Conservation (phyloP, 2,329 filamentous ascomycete genomes). For the Alternaria conjuncta region DNA sequence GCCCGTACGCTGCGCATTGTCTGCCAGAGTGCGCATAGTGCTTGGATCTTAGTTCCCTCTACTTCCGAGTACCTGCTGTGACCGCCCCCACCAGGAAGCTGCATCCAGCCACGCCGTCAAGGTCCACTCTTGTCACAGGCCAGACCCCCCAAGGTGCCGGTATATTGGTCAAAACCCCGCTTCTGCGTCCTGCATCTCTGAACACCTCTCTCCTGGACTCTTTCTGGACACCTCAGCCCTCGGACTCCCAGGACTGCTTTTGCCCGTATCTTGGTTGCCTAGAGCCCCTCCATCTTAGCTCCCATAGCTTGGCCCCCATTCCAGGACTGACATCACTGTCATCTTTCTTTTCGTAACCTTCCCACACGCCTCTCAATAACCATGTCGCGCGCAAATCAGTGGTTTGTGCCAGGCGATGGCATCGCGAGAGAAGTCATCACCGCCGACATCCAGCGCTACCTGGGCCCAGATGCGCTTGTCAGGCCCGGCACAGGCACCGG, state of each 20-base stretch:
- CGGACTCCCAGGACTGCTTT: slow-evolving; percentile 30
- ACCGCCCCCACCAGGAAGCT: slow-evolving; percentile 19
- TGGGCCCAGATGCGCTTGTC: slow-evolving; percentile 59
- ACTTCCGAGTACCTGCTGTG: slow-evolving; percentile 32
- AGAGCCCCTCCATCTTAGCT: slow-evolving; percentile 39
- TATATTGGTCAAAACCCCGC: slow-evolving; percentile 48
- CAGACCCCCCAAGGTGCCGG: slow-evolving; percentile 38
- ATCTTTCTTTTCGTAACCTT: slow-evolving; percentile 39
- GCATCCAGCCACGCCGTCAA: slow-evolving; percentile 42
- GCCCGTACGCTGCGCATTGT: slow-evolving; percentile 21
- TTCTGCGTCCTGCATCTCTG: slow-evolving; percentile 35
- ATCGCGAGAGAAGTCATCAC: slow-evolving; percentile 60
- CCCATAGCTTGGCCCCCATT: slow-evolving; percentile 44
- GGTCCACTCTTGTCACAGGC: slow-evolving; percentile 35
- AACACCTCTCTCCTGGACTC: slow-evolving; percentile 36
- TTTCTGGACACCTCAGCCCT: slow-evolving; percentile 31
- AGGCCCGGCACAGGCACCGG: slow-evolving; percentile 55
- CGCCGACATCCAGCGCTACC: slow-evolving; percentile 59
- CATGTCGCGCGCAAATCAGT: slow-evolving; percentile 52
- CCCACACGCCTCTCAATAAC: slow-evolving; percentile 25
- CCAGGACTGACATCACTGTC: slow-evolving; percentile 46
- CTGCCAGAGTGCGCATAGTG: slow-evolving; percentile 26
- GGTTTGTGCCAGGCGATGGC: slow-evolving; percentile 58
- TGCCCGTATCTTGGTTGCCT: slow-evolving; percentile 36
- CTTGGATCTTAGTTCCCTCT: slow-evolving; percentile 23